Evolutionary conservation across 2,329 filamentous ascomycete species (phyloP).

Genomic region (Calonectria pauciramosa): DNA sequence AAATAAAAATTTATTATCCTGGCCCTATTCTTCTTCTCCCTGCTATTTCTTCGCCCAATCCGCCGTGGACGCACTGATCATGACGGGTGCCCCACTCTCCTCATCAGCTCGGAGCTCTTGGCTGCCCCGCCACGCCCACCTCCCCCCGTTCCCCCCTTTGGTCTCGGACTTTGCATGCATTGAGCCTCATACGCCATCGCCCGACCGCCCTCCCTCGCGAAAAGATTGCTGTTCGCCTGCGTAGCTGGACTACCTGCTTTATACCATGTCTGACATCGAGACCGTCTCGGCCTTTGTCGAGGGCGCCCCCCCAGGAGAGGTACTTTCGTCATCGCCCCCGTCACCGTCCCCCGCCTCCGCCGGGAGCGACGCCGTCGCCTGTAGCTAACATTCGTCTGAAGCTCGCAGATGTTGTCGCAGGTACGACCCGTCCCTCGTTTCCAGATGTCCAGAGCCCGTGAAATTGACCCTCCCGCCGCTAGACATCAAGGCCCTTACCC

Average conservation of each 20-base stretch:
- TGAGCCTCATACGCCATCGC: constrained; percentile 24
- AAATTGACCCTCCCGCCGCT: constrained; percentile 42
- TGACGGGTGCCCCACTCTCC: constrained; percentile 34
- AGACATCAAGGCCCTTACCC: constrained; percentile 93
- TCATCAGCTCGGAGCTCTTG: constrained; percentile 13
- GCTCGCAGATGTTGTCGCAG: constrained; percentile 90
- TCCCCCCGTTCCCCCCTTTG: constrained; percentile 19
- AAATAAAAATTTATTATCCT: background rate
- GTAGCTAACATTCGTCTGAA: constrained; percentile 47
- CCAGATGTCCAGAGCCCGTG: background rate
- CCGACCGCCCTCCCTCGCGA: constrained; percentile 16
- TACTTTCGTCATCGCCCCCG: constrained; percentile 59
- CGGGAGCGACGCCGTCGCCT: constrained; percentile 31
- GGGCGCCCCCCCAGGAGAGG: constrained; percentile 96
- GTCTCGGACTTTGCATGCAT: constrained; percentile 20
- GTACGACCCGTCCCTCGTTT: constrained; percentile 60
- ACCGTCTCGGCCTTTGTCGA: constrained; percentile 87
- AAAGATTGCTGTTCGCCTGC: background rate
- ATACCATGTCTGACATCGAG: constrained; percentile 55
- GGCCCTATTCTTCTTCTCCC: background rate
- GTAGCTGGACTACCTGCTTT: constrained; percentile 25
- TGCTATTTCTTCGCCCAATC: background rate
- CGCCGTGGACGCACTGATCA: background rate
- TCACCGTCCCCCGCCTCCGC: constrained; percentile 14
- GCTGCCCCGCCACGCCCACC: constrained; percentile 18